Percentiles rank a stretch among this genome's conserved stretches.
These are phyloP conservation scores for Echria macrotheca DNA, from an alignment of 495 filamentous ascomycete species.

Conservation along the genomic window DNA sequence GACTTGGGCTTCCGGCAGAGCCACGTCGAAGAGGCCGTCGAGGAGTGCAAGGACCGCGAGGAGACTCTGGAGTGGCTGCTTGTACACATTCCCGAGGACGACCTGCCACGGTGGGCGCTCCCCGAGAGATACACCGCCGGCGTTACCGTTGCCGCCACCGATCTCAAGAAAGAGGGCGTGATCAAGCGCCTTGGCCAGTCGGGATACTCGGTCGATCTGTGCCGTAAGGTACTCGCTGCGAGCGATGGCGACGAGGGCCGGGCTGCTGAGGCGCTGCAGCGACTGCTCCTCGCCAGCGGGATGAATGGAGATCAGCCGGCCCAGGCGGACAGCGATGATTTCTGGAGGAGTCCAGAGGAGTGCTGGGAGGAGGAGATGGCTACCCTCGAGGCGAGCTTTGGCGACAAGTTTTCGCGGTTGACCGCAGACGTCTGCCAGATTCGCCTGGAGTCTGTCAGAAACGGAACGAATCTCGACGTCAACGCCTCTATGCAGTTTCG, in stretches of 20 bases:
- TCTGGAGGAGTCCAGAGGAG: conserved; percentile 43
- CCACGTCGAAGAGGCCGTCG: conserved; percentile 83
- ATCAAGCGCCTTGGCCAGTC: conserved; percentile 76
- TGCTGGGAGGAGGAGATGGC: conserved; percentile 83
- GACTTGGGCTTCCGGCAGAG: conserved; percentile 76
- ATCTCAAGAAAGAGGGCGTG: conserved; percentile 70
- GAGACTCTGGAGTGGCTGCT: conserved; percentile 89
- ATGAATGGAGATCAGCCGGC: conserved; percentile 2
- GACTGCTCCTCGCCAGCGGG: conserved; percentile 53
- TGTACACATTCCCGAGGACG: conserved; percentile 94
- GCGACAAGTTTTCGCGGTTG: conserved; percentile 52
- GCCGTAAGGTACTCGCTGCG: conserved; percentile 63
- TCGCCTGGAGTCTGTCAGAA: conserved; percentile 40
- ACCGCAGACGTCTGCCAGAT: conserved; percentile 62
- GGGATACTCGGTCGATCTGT: conserved; percentile 81
- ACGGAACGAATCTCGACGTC: conserved; percentile 38
- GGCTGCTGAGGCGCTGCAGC: conserved; percentile 74
- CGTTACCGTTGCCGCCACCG: conserved; percentile 71
- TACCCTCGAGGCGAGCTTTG: conserved; percentile 76
- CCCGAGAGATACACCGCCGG: conserved; percentile 88
- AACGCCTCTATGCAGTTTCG: conserved; percentile 47
- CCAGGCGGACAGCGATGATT: conserved; percentile 28
- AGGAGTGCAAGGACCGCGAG: conserved; percentile 84
- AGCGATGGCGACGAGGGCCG: conserved; percentile 65
- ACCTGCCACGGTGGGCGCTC: conserved; percentile 81